phyloP scores from a whole-genome alignment of 495 filamentous ascomycete species.

The Penicillium cinerascens region DNA sequence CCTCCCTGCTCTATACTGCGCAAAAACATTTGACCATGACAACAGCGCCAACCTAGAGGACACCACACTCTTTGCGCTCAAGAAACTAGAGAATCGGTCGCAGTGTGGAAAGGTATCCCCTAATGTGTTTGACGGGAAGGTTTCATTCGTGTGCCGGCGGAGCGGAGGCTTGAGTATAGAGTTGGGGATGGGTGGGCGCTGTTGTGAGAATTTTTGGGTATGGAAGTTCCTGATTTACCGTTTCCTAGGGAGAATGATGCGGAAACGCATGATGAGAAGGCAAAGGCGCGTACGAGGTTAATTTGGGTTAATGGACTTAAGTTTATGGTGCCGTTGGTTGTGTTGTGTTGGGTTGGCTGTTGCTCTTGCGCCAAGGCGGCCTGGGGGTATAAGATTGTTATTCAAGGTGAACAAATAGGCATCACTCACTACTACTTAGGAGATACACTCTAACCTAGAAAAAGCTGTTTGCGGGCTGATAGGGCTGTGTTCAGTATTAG shows the following conservation, averaged over 20 bases:
- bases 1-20: no score
- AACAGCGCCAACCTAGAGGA: no score
- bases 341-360: constrained; percentile 1
- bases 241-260: constrained; percentile 8
- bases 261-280: background rate
- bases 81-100: no score
- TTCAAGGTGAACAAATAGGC: background rate
- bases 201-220: constrained; percentile 1
- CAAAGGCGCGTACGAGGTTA: background rate
- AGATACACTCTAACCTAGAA: background rate
- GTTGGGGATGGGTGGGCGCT: constrained; percentile 7
- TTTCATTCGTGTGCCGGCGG: no score
- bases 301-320: constrained; percentile 1
- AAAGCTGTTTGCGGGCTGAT: no score
- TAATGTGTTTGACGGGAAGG: no score
- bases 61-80: no score
- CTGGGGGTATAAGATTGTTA: background rate
- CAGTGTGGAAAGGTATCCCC: no score
- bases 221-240: constrained; percentile 3
- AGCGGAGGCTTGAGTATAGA: no score
- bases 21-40: no score
- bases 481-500: no score
- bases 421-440: background rate
- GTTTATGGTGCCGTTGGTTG: background rate
- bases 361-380: background rate